Base-by-base conservation (phyloP, 768 basidiomycete genomes). In the Leccinum subtestaceum region DNA sequence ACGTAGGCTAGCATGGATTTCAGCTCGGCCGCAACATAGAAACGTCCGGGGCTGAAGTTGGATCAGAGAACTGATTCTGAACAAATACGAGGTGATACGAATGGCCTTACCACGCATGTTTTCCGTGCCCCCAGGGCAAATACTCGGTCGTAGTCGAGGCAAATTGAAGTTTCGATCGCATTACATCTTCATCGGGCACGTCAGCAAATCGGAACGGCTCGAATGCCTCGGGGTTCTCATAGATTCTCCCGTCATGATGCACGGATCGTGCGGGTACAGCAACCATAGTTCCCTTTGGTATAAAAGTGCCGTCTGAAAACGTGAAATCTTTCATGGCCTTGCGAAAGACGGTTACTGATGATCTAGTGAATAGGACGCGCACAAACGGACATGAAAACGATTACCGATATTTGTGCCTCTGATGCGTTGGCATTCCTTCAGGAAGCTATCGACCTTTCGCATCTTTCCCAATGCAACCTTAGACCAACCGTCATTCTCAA, bases 371-470 rank as follows among this genome's bases (percentile, higher is more conserved):
- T 8, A 49, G 49, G n/a, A 13, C 2, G 3, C 74, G 73, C 25
- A 72, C 50, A 23, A 70, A 52, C 0, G 67, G 21, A 19, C 11
- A 38, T 7, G 10, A 19, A 4, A 5, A 32, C 4, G 70, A 2
- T 67, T 73, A 61, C 77, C 65, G 0, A 67, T 65, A 17, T 50
- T 29, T 11, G 29, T 4, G 11, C 48, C 48, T 50, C 15, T n/a
- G 17, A 51, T 32, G n/a, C 50, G 50, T 5, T 19, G 50, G 19
- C 50, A 51, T 15, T 51, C 50, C 50, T 10, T 51, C 10, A 51
- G 61, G 56, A 80, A 79, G 55, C 76, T 80, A 48, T 80, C 78
- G 3, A 79, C 53, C 57, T 73, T 73, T 51, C 61, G 70, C 67
- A 76, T 68, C 38, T 70, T 70, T 10, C 38, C 58, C n/a, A 76